These are phyloP conservation scores for Citeromyces matritensis DNA, from an alignment of 805 yeast genomes.

Conservation along the genomic window DNA sequence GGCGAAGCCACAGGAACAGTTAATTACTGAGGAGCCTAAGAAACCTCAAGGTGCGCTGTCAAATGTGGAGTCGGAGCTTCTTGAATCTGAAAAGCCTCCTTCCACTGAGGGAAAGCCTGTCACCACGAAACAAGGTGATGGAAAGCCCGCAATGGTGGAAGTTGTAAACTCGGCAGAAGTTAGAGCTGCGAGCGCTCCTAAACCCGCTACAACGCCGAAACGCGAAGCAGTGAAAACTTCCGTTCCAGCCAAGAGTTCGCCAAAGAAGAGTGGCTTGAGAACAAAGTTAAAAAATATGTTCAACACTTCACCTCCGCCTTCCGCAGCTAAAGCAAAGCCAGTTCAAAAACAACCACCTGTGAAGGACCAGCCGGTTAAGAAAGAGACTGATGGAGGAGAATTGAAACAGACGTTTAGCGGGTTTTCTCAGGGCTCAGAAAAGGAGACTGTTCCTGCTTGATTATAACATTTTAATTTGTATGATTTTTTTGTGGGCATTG, in stretches of 20 bases:
- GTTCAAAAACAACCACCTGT: not conserved
- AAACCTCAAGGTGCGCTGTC: conserved; percentile 9
- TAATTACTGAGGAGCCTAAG: conserved; percentile 10
- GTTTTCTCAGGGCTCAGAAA: conserved; percentile 22
- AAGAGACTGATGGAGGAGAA: conserved; percentile 1
- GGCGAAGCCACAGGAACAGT: conserved; percentile 13
- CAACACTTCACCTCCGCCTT: not conserved
- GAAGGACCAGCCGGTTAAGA: conserved; percentile 4
- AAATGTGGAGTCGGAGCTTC: conserved; percentile 10
- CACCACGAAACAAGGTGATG: conserved; percentile 7
- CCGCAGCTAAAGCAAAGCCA: conserved; percentile 1
- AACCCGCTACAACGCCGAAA: conserved; percentile 4
- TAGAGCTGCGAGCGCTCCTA: conserved; percentile 3
- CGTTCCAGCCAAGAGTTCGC: conserved; percentile 1
- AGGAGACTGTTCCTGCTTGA: no score
- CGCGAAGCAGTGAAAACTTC: conserved; percentile 2
- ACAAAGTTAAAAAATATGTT: conserved; percentile 1
- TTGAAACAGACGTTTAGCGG: conserved; percentile 20
- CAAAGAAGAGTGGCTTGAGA: conserved; percentile 3
- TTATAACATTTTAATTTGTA: no score
- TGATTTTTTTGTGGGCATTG: no score
- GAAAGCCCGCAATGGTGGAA: conserved; percentile 19
- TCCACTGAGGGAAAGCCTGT: conserved; percentile 11
- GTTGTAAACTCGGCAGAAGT: conserved; percentile 6
- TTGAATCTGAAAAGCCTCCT: conserved; percentile 16